A percentile compares a stretch with the other conserved stretches of the same genome.
These are phyloP conservation scores for Aspergillus intermedius DNA, from an alignment of 2,329 filamentous ascomycete genomes.

Conservation along the genomic window DNA sequence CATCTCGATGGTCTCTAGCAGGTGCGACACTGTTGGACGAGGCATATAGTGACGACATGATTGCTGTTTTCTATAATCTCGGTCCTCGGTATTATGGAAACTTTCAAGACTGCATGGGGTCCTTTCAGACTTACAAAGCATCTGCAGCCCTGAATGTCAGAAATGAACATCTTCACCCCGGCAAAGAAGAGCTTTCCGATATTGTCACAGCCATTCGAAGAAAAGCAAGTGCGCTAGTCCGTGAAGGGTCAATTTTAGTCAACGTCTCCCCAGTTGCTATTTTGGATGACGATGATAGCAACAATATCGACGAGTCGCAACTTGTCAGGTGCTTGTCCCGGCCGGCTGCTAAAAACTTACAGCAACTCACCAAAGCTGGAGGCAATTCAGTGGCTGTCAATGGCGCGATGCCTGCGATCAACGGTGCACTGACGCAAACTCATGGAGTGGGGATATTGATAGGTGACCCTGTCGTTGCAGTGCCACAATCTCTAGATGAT, in stretches of 20 bases:
- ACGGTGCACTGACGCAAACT: constrained; percentile 74
- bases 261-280: constrained; percentile 76
- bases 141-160: constrained; percentile 84
- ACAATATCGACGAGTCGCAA: constrained; percentile 63
- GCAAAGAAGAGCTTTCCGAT: constrained; percentile 84
- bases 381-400: constrained; percentile 81
- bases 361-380: constrained; percentile 63
- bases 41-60: constrained; percentile 78
- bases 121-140: constrained; percentile 91
- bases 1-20: constrained; percentile 80
- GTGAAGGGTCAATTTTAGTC: constrained; percentile 73
- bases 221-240: constrained; percentile 73
- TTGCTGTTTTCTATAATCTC: constrained; percentile 84
- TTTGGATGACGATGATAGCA: constrained; percentile 72
- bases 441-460: constrained; percentile 77
- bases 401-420: constrained; percentile 76
- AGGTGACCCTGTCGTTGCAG: constrained; percentile 72
- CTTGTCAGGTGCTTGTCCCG: constrained; percentile 71
- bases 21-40: constrained; percentile 86
- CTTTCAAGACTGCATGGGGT: constrained; percentile 91
- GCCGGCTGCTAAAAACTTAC: constrained; percentile 60
- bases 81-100: constrained; percentile 91
- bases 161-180: constrained; percentile 83
- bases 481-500: constrained; percentile 82
- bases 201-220: constrained; percentile 82